Percentiles rank a stretch among this genome's conserved stretches.
These are phyloP conservation scores for Sphaceloma murrayae DNA, from an alignment of 2,329 filamentous ascomycete species.

Conservation along the genomic window DNA sequence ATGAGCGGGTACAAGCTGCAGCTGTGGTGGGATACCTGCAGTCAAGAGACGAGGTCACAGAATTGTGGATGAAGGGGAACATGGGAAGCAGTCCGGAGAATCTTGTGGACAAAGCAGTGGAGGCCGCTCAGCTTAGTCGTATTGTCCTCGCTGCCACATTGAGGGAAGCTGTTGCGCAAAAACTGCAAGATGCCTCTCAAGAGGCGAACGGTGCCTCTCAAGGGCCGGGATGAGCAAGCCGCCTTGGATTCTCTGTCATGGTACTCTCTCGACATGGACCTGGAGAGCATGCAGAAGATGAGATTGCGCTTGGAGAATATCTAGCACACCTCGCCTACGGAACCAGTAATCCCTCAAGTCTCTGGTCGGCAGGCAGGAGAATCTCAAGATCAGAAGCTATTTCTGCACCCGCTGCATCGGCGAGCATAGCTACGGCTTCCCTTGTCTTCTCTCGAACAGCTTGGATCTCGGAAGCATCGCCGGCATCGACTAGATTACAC, in stretches of 20 bases:
- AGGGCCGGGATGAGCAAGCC: conserved; percentile 2
- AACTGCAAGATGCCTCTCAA: conserved; percentile 18
- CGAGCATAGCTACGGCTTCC: conserved; percentile 23
- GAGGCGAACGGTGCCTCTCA: neutral
- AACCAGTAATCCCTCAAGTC: conserved; percentile 24
- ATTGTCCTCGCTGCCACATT: conserved; percentile 53
- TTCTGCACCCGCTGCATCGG: conserved; percentile 21
- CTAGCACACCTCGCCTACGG: neutral
- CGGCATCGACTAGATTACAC: conserved; percentile 23
- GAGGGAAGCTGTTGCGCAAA: conserved; percentile 44
- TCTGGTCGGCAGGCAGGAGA: conserved; percentile 26
- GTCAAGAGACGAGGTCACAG: conserved; percentile 79
- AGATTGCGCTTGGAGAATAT: conserved; percentile 5
- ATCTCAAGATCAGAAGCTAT: conserved; percentile 23
- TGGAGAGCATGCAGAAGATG: no score
- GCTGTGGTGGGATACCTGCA: conserved; percentile 88
- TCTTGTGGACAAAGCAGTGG: conserved; percentile 54
- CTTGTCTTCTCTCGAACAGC: conserved; percentile 21
- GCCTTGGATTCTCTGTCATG: no score
- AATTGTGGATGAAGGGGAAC: conserved; percentile 85
- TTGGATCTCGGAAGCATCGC: conserved; percentile 18
- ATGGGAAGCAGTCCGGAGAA: conserved; percentile 40
- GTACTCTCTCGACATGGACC: no score
- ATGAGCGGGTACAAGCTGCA: conserved; percentile 65
- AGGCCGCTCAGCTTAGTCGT: conserved; percentile 50